Evolutionary conservation across 305 asterid species (phyloP).

Genomic region (Andrographis paniculata): DNA sequence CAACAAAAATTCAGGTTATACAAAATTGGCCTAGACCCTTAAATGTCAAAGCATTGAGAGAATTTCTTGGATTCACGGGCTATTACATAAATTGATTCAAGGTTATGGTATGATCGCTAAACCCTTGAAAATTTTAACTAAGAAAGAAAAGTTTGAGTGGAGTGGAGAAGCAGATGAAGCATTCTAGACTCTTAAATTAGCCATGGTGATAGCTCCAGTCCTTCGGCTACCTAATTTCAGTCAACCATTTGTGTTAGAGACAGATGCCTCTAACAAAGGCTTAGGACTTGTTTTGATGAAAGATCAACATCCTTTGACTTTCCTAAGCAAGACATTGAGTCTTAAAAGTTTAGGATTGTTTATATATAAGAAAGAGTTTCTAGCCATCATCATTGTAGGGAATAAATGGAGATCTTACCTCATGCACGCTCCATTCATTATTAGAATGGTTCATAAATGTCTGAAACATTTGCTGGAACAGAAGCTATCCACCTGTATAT

Average conservation of each 20-base stretch:
- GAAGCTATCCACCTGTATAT: neutral
- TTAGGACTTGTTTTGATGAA: neutral
- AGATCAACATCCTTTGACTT: neutral
- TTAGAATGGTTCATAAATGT: conserved; percentile 4
- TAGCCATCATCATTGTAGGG: too few relatives aligned
- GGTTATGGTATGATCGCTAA: conserved; percentile 1
- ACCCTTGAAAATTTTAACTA: neutral
- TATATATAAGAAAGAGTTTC: neutral
- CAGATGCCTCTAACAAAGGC: neutral
- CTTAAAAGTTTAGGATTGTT: neutral
- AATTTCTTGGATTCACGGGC: too few relatives aligned
- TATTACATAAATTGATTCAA: neutral
- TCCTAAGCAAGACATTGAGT: neutral
- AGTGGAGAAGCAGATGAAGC: neutral
- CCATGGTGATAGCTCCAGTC: neutral
- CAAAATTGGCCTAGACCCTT: too few relatives aligned
- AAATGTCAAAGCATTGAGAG: too few relatives aligned
- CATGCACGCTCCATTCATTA: too few relatives aligned
- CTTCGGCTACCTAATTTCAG: neutral
- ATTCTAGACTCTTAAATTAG: neutral
- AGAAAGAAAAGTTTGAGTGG: neutral
- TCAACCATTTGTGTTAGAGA: neutral
- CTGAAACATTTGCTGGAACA: neutral
- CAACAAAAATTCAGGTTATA: too few relatives aligned
- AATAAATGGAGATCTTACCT: too few relatives aligned